phyloP scores from a whole-genome alignment of 2,329 filamentous ascomycete genomes.

The Xylariomycetidae sp. region DNA sequence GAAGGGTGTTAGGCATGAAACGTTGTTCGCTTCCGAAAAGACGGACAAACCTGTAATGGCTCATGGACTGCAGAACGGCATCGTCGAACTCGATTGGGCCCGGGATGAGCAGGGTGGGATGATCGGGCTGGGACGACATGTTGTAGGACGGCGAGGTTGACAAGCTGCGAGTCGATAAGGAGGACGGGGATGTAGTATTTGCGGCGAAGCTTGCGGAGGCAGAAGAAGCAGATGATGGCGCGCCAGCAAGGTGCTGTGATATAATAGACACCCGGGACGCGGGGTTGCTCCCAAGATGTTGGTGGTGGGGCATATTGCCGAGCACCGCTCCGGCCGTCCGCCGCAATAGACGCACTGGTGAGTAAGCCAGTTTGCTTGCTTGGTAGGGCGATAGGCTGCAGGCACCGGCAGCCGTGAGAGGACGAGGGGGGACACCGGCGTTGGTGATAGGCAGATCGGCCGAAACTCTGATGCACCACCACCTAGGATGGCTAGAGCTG shows the following conservation, averaged over 20 bases:
- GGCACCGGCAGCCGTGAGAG: slow-evolving; percentile 3
- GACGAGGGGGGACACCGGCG: slow-evolving; percentile 1
- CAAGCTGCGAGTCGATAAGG: slow-evolving; percentile 24
- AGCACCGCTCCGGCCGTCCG: slow-evolving; percentile 20
- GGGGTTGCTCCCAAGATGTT: slow-evolving; percentile 19
- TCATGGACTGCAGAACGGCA: slow-evolving; percentile 91
- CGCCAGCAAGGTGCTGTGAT: slow-evolving; percentile 21
- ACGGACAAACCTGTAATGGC: slow-evolving; percentile 71
- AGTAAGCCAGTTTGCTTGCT: slow-evolving; percentile 18
- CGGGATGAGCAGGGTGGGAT: slow-evolving; percentile 81
- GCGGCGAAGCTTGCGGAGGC: slow-evolving; percentile 22
- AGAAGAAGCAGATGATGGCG: slow-evolving; percentile 10
- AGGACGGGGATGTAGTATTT: slow-evolving; percentile 12
- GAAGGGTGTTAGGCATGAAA: slow-evolving; percentile 8
- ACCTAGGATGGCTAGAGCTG: no score
- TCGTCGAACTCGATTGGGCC: slow-evolving; percentile 98
- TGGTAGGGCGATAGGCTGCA: slow-evolving; percentile 2
- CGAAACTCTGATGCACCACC: slow-evolving; percentile 1
- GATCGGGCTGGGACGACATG: slow-evolving; percentile 58
- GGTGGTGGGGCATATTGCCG: slow-evolving; percentile 22
- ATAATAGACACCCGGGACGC: slow-evolving; percentile 24
- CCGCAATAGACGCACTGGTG: slow-evolving; percentile 16
- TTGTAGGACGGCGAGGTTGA: slow-evolving; percentile 26
- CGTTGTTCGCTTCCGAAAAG: background rate
- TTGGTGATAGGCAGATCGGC: slow-evolving; percentile 9